Conservation (phyloP, 768 basidiomycete genomes). For the Leccinum fibrillosum region DNA sequence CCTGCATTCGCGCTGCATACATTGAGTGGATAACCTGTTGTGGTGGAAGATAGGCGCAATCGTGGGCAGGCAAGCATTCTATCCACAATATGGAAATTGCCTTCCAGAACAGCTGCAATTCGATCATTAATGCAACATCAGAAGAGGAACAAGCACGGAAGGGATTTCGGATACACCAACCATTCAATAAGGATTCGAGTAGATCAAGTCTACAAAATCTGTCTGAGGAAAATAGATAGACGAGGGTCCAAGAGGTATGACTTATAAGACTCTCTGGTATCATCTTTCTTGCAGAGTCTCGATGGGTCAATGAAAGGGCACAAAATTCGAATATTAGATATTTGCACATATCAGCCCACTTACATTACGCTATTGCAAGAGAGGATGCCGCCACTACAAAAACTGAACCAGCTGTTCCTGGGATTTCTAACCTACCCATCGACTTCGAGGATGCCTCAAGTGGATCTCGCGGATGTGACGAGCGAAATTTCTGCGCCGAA, state of each 20-base stretch:
- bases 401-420: background rate
- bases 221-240: no score
- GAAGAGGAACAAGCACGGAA: background rate
- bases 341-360: background rate
- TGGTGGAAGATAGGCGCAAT: background rate
- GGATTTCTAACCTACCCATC: background rate
- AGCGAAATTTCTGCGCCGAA: background rate
- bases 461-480: slow-evolving; percentile 8
- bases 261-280: no score
- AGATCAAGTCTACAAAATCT: no score
- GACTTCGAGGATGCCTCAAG: background rate
- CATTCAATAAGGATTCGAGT: background rate
- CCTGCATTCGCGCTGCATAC: background rate
- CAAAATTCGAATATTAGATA: background rate
- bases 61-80: background rate
- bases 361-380: background rate
- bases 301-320: background rate
- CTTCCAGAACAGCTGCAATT: background rate
- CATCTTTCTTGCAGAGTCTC: no score
- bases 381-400: background rate
- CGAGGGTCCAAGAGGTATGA: no score
- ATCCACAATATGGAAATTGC: background rate
- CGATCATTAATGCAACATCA: background rate
- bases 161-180: background rate
- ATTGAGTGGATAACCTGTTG: background rate